Percentiles rank a stretch among this genome's conserved stretches.
phyloP scores from a whole-genome alignment of 331 rosid species.

The Telfairia occidentalis region DNA sequence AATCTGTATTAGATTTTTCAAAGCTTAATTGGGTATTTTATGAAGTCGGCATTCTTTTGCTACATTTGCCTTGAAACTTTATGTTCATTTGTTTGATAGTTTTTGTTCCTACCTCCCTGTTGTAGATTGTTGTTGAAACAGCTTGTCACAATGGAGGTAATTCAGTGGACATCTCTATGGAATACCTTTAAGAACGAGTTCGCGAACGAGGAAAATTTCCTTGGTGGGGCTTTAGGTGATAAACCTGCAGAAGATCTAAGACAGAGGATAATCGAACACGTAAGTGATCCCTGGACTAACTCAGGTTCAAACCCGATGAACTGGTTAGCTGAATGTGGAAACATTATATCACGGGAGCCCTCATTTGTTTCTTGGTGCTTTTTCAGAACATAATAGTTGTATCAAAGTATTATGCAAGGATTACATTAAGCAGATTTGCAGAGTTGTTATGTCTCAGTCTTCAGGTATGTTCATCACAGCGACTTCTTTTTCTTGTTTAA shows the following conservation, averaged over 20 bases:
- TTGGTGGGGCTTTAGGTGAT: conserved; percentile 60
- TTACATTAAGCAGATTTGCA: conserved; percentile 72
- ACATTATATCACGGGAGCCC: neutral
- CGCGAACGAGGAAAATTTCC: conserved; percentile 52
- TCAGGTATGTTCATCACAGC: conserved; percentile 39
- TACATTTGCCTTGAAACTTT: neutral
- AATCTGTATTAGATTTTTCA: conserved; percentile 63
- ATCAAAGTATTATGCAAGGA: conserved; percentile 67
- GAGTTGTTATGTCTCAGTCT: conserved; percentile 67
- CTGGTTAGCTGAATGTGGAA: neutral
- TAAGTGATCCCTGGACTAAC: conserved; percentile 17
- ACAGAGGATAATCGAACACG: conserved; percentile 84
- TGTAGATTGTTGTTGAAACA: conserved; percentile 68
- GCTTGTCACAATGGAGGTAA: conserved; percentile 81
- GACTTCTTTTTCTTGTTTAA: neutral
- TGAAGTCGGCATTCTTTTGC: neutral
- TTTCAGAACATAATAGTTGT: conserved; percentile 81
- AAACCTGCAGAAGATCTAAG: conserved; percentile 77
- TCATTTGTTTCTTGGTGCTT: neutral
- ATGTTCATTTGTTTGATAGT: neutral
- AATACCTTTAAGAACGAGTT: conserved; percentile 60
- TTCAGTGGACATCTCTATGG: conserved; percentile 80
- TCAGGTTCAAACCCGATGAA: neutral
- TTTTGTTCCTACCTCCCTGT: conserved; percentile 3
- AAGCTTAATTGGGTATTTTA: conserved; percentile 38